Evolutionary conservation across 192 early-diverging fungal genomes (phyloP).

Genomic region (Paraglomus occultum): DNA sequence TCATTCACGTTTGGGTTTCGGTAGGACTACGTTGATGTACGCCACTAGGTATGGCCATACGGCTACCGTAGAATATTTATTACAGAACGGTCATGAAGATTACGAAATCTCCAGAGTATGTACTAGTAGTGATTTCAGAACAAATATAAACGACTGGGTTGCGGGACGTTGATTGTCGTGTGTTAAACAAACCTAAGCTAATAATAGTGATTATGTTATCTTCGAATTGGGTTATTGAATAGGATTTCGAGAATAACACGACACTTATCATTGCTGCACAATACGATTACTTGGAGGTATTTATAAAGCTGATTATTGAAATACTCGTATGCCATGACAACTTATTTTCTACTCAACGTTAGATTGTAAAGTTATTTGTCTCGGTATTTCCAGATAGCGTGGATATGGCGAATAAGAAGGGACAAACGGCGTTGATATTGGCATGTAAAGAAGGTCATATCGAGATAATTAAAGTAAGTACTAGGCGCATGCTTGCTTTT

Average conservation of each 20-base stretch:
- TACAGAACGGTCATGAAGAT: conserved; percentile 19
- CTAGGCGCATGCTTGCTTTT: background rate
- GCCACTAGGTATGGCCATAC: conserved; percentile 13
- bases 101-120: conserved; percentile 20
- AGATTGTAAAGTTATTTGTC: conserved; percentile 24
- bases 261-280: conserved; percentile 20
- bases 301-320: background rate
- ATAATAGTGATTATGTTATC: no score
- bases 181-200: no score
- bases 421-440: conserved; percentile 28
- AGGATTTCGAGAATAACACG: conserved; percentile 31
- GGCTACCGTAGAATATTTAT: conserved; percentile 11
- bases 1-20: background rate
- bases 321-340: background rate
- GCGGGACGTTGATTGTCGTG: no score
- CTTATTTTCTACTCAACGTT: background rate
- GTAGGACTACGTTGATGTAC: conserved; percentile 29
- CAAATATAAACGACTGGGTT: no score
- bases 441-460: conserved; percentile 14
- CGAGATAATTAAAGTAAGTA: conserved; percentile 16
- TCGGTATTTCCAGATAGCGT: conserved; percentile 11
- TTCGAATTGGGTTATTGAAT: no score
- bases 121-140: background rate
- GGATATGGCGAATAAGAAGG: conserved; percentile 24
- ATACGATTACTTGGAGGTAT: conserved; percentile 21